A percentile compares a stretch with the other conserved stretches of the same genome.
phyloP scores from a whole-genome alignment of 805 yeast genomes.

The Priceomyces carsonii region DNA sequence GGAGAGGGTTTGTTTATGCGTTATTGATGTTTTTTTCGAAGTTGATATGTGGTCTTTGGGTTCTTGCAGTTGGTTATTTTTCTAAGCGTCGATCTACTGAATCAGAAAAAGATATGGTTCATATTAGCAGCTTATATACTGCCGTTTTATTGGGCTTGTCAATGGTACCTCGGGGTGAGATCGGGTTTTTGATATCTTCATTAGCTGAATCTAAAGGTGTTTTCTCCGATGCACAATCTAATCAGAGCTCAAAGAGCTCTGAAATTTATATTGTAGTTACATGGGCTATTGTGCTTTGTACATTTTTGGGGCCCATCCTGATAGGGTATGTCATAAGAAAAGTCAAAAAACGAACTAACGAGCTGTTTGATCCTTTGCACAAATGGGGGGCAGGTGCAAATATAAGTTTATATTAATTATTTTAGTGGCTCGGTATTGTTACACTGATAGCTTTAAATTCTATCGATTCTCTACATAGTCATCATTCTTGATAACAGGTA shows the following conservation, averaged over 20 bases:
- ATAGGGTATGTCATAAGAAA: constrained; percentile 2
- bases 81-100: background rate
- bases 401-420: too few species aligned
- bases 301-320: constrained; percentile 5
- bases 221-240: constrained; percentile 2
- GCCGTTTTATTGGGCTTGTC: constrained; percentile 9
- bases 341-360: too few species aligned
- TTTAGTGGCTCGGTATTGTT: too few species aligned
- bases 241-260: background rate
- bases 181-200: constrained; percentile 12
- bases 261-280: constrained; percentile 6
- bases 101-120: background rate
- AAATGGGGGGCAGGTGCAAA: too few species aligned
- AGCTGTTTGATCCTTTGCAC: too few species aligned
- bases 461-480: too few species aligned
- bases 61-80: background rate
- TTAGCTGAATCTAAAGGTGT: constrained; percentile 11
- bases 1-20: constrained; percentile 11
- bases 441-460: too few species aligned
- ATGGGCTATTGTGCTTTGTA: constrained; percentile 6
- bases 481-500: too few species aligned
- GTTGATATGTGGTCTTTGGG: constrained; percentile 11
- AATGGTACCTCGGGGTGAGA: constrained; percentile 14
- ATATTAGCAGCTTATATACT: constrained; percentile 6
- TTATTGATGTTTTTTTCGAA: constrained; percentile 11